Conservation (phyloP, 2,329 filamentous ascomycete genomes). For the Xylogone sp. region DNA sequence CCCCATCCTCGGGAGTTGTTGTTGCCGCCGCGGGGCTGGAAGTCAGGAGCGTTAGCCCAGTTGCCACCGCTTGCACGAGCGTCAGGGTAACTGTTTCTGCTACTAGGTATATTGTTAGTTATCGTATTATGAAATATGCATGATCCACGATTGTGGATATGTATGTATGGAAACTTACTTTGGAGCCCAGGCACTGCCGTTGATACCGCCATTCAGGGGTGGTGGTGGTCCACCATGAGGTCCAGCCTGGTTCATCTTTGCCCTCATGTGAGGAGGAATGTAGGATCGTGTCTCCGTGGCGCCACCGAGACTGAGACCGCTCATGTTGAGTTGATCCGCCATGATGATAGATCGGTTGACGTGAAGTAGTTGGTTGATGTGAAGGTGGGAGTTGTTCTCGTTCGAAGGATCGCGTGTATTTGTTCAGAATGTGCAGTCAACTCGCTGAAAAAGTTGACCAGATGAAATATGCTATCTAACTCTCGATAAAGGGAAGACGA, state of each 20-base stretch:
- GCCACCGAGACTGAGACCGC: constrained; percentile 61
- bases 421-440: background rate
- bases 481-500: constrained; percentile 3
- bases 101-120: constrained; percentile 25
- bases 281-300: constrained; percentile 62
- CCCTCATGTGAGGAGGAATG: constrained; percentile 81
- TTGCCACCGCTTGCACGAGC: constrained; percentile 22
- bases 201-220: constrained; percentile 44
- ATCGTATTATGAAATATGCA: constrained; percentile 8
- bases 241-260: constrained; percentile 39
- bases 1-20: constrained; percentile 34
- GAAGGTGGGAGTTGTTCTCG: constrained; percentile 6
- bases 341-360: constrained; percentile 45
- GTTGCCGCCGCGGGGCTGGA: constrained; percentile 27
- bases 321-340: constrained; percentile 84
- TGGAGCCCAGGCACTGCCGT: constrained; percentile 58
- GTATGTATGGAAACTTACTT: constrained; percentile 44
- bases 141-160: no score
- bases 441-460: background rate
- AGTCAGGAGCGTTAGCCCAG: constrained; percentile 33
- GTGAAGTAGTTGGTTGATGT: background rate
- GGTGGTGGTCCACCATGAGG: constrained; percentile 15
- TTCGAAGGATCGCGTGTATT: background rate
- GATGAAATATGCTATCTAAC: background rate
- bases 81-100: constrained; percentile 46